Base-by-base conservation (phyloP, 257 asterid species). In the Solanum sejunctum region DNA sequence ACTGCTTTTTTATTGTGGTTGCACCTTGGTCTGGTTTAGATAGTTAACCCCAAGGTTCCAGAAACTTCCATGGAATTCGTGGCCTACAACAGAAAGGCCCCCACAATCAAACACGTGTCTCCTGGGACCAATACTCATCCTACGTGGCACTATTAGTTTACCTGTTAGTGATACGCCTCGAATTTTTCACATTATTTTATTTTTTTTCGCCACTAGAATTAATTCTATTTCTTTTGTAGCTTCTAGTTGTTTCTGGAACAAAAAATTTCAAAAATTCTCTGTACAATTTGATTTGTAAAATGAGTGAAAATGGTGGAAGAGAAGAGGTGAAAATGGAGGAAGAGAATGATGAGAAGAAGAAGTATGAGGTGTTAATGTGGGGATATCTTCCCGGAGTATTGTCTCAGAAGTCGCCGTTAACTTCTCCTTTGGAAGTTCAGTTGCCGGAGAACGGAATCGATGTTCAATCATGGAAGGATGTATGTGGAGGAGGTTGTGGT, bases 401-500 rank as follows among this genome's bases (percentile, higher is more conserved):
- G 52, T 87, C 84, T 66, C 90, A 86, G 26, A 84, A 89, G 32
- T 84, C 94, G 26, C 92, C 92, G 87, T 78, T 92, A 92, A 63
- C 73, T 82, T 91, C 88, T 13, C 97, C 97, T 84, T 85, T 52
- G 75, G 63, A 23, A 16, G 91, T 92, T 18, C 90, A 63, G 73
- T 89, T 88, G 12, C 93, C 94, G 79, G 92, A 82, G 71, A 81
- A 45, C 13, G 91, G 60, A 11, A 70, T 67, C 7, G 71, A 88
- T 32, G 94, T 91, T 28, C 92, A 90, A 78, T 87, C 92, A 56
- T 94, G 97, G 97, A 89, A 89, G 87, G 98, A 92, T 83, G 90
- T 94, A 60, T 92, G 93, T 75, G 93, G 89, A 51, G 98, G 98
- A 61, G 97, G 97, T n/a, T 93, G 95, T 85, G 98, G 95, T 71